Evolutionary conservation across 2,329 filamentous ascomycete genomes (phyloP), one percentile per base, ranked within the genome.

Genomic region (Ceratocystis huliohia): DNA sequence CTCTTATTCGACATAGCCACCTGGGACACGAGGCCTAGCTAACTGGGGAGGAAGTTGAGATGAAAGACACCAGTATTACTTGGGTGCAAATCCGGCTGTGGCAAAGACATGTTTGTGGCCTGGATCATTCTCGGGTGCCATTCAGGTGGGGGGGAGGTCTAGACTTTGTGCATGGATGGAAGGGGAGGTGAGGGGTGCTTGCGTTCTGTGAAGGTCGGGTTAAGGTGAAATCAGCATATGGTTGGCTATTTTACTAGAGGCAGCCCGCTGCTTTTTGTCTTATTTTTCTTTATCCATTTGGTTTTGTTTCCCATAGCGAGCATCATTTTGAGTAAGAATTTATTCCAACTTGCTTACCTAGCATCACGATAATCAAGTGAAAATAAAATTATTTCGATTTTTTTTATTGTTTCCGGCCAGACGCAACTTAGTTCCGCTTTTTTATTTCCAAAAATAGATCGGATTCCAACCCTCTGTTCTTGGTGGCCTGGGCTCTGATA

Each of bases 21-120:
- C 3, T 25, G 46, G 46, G 46, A 10, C n/a, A 20, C 5, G 17
- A 48, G n/a, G 48, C 8, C 20, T 53, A 53, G n/a, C 17, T 20
- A 10, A 5, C 48, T 5, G 17, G 48, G 48, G 20, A 33, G 25
- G 28, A 59, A 33, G 56, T 59, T 59, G 56, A 59, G 25, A 59
- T n/a, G 56, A 59, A 30, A 59, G 56, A 59, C 56, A 59, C 7
- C 22, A n/a, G 56, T 59, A 28, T 33, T 17, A 30, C 56, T 25
- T 30, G 56, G 53, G 28, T 59, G 25, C 56, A 59, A 59, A n/a
- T 33, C 56, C 56, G 28, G 28, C 30, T 59, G 56, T 33, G 56
- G 56, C 56, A 59, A 59, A 59, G 56, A 59, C 56, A 59, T 59
- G 56, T 59, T 33, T 59, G 56, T 30, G 56, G 56, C 56, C 56